phyloP scores from a whole-genome alignment of 1,139 yeast species.

The Candida sp. region DNA sequence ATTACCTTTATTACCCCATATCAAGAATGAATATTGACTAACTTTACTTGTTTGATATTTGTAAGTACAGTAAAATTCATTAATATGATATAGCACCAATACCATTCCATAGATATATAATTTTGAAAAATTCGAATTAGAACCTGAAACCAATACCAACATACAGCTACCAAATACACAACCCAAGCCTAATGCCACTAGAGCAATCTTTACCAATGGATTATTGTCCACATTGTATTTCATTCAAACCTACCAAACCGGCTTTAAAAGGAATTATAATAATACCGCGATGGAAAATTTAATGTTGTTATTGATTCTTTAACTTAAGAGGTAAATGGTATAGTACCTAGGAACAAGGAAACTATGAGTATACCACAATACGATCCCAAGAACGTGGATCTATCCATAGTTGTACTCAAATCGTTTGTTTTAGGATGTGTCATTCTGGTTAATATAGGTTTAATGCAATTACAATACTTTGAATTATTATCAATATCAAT shows the following conservation, averaged over 20 bases:
- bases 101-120: conserved; percentile 19
- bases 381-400: conserved; percentile 25
- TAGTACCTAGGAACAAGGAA: neutral
- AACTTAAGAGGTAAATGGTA: neutral
- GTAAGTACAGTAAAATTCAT: conserved; percentile 27
- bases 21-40: conserved; percentile 28
- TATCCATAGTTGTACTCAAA: conserved; percentile 30
- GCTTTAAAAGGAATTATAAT: neutral
- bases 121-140: conserved; percentile 8
- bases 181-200: conserved; percentile 20
- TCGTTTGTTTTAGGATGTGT: conserved; percentile 29
- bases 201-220: conserved; percentile 19
- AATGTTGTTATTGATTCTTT: neutral
- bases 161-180: conserved; percentile 5
- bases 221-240: conserved; percentile 13
- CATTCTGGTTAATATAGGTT: conserved; percentile 13
- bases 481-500: neutral
- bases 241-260: neutral
- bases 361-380: conserved; percentile 11
- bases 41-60: conserved; percentile 23
- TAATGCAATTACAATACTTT: conserved; percentile 3
- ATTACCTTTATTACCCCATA: conserved; percentile 36
- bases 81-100: conserved; percentile 22
- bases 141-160: neutral
- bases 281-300: neutral